Percentiles rank a stretch among this genome's conserved stretches.
Evolutionary conservation across 169 alveolate species (phyloP).

Genomic region (Condylostoma magnum): DNA sequence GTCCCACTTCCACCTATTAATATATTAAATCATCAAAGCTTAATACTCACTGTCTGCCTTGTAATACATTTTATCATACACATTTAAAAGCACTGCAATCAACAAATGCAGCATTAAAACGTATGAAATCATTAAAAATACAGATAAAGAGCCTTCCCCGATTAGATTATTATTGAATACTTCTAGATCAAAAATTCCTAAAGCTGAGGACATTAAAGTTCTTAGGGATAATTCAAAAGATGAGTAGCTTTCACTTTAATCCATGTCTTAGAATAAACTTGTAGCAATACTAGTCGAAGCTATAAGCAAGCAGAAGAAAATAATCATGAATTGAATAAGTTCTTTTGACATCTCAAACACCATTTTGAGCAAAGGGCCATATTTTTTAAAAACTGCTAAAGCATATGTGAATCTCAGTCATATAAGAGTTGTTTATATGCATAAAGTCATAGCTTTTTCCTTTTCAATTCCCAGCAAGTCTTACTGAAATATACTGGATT

Average conservation of each 20-base stretch:
- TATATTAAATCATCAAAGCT: slow-evolving; percentile 40
- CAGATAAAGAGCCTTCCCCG: slow-evolving; percentile 14
- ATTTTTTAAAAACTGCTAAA: slow-evolving; percentile 39
- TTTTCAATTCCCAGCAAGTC: neutral
- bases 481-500: no score
- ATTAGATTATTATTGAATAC: neutral
- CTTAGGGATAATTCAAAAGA: neutral
- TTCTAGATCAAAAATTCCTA: neutral
- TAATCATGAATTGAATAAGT: slow-evolving; percentile 34
- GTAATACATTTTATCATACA: slow-evolving; percentile 42
- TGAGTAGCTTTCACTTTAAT: neutral
- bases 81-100: slow-evolving; percentile 46
- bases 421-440: slow-evolving; percentile 28
- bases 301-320: slow-evolving; percentile 29
- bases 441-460: neutral
- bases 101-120: slow-evolving; percentile 45
- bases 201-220: neutral
- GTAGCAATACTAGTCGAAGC: neutral
- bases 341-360: slow-evolving; percentile 38
- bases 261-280: neutral
- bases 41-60: slow-evolving; percentile 48
- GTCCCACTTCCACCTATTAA: slow-evolving; percentile 53
- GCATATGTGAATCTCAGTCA: slow-evolving; percentile 31
- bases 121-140: slow-evolving; percentile 42
- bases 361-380: slow-evolving; percentile 49